phyloP scores from a whole-genome alignment of 176 grass and related monocot species.

The Cocos nucifera region DNA sequence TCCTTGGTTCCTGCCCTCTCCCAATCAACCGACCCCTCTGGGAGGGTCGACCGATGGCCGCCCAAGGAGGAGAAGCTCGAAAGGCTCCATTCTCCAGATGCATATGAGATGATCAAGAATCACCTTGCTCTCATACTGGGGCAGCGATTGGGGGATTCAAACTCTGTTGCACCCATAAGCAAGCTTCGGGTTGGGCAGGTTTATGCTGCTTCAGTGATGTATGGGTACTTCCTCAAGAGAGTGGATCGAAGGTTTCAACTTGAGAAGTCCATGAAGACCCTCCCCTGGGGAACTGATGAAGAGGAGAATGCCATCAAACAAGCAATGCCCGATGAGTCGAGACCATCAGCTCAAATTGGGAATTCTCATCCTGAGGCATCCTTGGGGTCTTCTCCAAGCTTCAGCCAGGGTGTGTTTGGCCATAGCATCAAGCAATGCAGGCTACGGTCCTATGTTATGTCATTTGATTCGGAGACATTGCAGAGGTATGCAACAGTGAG shows the following conservation, averaged over 20 bases:
- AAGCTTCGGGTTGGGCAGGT: slow-evolving; percentile 95
- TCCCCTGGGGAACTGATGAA: slow-evolving; percentile 69
- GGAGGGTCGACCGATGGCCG: slow-evolving; percentile 50
- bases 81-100: slow-evolving; percentile 58
- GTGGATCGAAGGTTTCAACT: slow-evolving; percentile 94
- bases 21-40: slow-evolving; percentile 43
- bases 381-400: slow-evolving; percentile 37
- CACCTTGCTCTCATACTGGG: slow-evolving; percentile 87
- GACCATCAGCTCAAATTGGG: slow-evolving; percentile 31
- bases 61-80: slow-evolving; percentile 59
- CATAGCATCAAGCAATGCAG: slow-evolving; percentile 59
- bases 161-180: slow-evolving; percentile 70
- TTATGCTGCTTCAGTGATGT: slow-evolving; percentile 98
- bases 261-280: slow-evolving; percentile 82
- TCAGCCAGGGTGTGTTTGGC: slow-evolving; percentile 27
- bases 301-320: slow-evolving; percentile 42
- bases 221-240: slow-evolving; percentile 95
- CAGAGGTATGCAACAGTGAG: slow-evolving; percentile 76
- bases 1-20: slow-evolving; percentile 69
- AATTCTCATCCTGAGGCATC: slow-evolving; percentile 48
- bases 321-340: slow-evolving; percentile 41
- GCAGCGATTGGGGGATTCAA: slow-evolving; percentile 48
- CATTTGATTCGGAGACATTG: slow-evolving; percentile 84
- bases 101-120: slow-evolving; percentile 98
- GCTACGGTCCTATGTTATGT: slow-evolving; percentile 91